Evolutionary conservation across 768 basidiomycete genomes (phyloP).

Genomic region (Polyporus arcularius): DNA sequence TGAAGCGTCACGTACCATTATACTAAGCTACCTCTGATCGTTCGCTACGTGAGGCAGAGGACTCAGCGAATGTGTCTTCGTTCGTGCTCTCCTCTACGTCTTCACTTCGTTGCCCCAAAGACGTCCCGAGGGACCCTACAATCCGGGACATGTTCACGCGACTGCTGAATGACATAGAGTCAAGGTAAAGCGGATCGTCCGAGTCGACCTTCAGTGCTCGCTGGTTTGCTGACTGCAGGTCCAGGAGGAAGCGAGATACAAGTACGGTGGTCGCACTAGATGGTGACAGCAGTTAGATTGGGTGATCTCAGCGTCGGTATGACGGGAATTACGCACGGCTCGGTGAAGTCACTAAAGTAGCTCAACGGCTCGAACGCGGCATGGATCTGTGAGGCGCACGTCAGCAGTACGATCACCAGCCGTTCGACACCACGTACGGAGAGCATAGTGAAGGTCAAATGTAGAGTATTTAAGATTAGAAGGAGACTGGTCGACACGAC

Average conservation of each 20-base stretch:
- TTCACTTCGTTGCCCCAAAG: not conserved
- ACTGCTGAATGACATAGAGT: not conserved
- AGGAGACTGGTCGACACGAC: not conserved
- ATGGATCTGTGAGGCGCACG: not conserved
- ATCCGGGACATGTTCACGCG: not conserved
- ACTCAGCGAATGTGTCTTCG: no score
- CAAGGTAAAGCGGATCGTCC: not conserved
- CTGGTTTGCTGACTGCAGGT: not conserved
- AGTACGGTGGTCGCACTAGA: not conserved
- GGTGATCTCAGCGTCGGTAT: not conserved
- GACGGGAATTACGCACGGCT: slow-evolving; percentile 3
- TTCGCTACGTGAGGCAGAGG: no score
- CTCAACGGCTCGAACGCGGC: not conserved
- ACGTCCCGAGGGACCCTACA: not conserved
- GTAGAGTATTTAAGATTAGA: not conserved
- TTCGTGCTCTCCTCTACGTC: no score
- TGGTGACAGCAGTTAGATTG: not conserved
- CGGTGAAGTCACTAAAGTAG: slow-evolving; percentile 1
- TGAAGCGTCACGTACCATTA: no score
- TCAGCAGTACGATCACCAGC: not conserved
- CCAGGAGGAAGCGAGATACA: slow-evolving; percentile 6
- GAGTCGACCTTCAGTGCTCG: not conserved
- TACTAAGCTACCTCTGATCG: no score
- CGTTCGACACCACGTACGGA: not conserved
- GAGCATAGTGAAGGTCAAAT: not conserved